Conservation (phyloP, 768 basidiomycete genomes). For the Boletus sp. region DNA sequence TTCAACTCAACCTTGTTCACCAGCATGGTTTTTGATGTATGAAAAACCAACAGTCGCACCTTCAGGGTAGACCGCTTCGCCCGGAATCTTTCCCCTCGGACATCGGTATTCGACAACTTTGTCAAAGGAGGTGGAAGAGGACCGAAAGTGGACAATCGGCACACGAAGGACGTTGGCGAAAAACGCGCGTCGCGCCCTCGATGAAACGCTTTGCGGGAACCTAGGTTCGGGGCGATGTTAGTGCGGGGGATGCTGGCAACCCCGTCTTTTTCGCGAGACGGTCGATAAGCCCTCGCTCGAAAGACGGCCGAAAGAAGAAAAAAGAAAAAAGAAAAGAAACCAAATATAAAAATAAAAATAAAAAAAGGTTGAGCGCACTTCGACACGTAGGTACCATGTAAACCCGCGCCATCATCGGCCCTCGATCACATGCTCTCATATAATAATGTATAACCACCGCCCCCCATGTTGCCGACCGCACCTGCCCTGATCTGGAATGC, state of each 20-base stretch:
- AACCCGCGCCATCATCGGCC: background rate
- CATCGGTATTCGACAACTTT: background rate
- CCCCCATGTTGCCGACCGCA: constrained; percentile 6
- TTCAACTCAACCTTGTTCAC: background rate
- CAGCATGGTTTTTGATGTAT: background rate
- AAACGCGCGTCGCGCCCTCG: background rate
- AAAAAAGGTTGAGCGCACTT: background rate
- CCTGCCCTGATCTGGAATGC: background rate
- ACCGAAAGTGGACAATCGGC: background rate
- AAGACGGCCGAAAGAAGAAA: background rate
- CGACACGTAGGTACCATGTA: background rate
- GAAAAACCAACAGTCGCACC: background rate
- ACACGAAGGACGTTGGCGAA: background rate
- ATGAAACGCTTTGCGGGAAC: constrained; percentile 4
- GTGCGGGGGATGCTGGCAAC: background rate
- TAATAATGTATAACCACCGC: background rate
- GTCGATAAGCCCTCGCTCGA: background rate
- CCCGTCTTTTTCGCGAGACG: constrained; percentile 2
- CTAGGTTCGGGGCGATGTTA: background rate
- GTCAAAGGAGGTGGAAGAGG: background rate
- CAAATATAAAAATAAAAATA: too few relatives aligned
- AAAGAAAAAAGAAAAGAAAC: background rate
- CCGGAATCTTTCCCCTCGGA: background rate
- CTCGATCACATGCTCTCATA: background rate
- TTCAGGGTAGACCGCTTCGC: background rate